Base-by-base conservation (phyloP, 1,139 yeast genomes). In the Candida gigantensis region DNA sequence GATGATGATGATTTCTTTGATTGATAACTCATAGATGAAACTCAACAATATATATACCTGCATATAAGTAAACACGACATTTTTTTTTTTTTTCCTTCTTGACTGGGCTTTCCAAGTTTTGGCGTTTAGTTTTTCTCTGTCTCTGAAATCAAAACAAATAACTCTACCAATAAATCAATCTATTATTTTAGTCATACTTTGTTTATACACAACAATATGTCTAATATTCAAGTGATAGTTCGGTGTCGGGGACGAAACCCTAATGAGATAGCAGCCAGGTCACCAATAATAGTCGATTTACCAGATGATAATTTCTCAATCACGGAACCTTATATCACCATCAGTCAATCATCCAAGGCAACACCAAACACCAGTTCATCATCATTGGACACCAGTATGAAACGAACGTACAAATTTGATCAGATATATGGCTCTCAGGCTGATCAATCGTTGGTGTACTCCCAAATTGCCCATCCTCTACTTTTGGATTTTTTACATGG, bases 171-270 rank as follows among this genome's bases (percentile, higher is more conserved):
- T 19, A 29, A 19, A 29, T 5, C n/a, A n/a, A n/a, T n/a, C n/a
- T n/a, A n/a, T n/a, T n/a, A n/a, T n/a, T n/a, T n/a, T n/a, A n/a
- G n/a, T n/a, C n/a, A n/a, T n/a, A n/a, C n/a, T n/a, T n/a, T n/a
- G n/a, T n/a, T n/a, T n/a, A n/a, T n/a, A n/a, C n/a, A n/a, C 12
- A 13, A 19, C 20, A 31, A 14, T 14, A 61, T 65, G 68, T 60
- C 70, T 25, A 68, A 84, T 53, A 84, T 86, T 37, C 84, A 84
- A 50, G 97, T 90, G 17, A 86, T 86, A 3, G 95, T 89, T 17
- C 76, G 97, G 47, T 89, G 97, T 56, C 73, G 97, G 36, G 95
- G 87, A 3, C 69, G 97, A 31, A 87, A 79, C 50, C 70, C 74
- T 27, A 75, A 83, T 36, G 97, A 89, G 52, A 68, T 83, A 7